Percentiles rank a stretch among this genome's conserved stretches.
These are phyloP conservation scores for Leccinum variicolor DNA, from an alignment of 768 basidiomycete species.

Conservation along the genomic window DNA sequence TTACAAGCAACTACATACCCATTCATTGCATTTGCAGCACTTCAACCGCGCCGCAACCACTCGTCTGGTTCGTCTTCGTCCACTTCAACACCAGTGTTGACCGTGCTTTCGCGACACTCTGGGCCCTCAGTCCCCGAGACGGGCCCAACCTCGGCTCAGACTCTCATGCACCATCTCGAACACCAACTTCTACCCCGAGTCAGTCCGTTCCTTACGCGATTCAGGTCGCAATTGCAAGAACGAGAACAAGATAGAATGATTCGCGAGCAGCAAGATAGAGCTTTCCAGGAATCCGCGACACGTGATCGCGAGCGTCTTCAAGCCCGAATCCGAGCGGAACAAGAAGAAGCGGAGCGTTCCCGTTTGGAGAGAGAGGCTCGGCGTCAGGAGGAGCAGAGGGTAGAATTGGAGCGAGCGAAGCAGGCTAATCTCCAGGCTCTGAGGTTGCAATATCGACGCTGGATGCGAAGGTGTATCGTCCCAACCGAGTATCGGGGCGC, in stretches of 20 bases:
- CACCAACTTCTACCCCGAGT: constrained; percentile 79
- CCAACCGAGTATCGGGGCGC: constrained; percentile 25
- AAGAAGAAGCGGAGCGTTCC: constrained; percentile 33
- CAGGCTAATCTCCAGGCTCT: constrained; percentile 32
- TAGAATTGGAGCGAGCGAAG: constrained; percentile 38
- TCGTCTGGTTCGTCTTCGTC: constrained; percentile 33
- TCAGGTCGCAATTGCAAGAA: constrained; percentile 50
- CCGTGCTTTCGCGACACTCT: constrained; percentile 83
- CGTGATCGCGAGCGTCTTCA: constrained; percentile 70
- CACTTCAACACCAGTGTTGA: constrained; percentile 50
- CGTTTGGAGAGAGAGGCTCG: constrained; percentile 29
- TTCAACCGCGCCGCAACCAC: constrained; percentile 65
- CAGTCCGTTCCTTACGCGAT: constrained; percentile 64
- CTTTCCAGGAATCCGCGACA: constrained; percentile 61
- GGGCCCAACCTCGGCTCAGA: constrained; percentile 58
- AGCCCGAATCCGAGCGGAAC: constrained; percentile 47
- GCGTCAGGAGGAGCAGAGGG: constrained; percentile 32
- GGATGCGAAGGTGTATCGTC: constrained; percentile 51
- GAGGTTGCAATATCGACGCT: constrained; percentile 55
- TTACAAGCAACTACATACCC: constrained; percentile 90
- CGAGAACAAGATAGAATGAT: constrained; percentile 54
- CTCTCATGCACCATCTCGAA: constrained; percentile 64
- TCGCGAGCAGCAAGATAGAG: constrained; percentile 79
- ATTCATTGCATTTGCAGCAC: constrained; percentile 86
- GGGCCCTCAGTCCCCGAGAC: constrained; percentile 52